phyloP scores from a whole-genome alignment of 2,329 filamentous ascomycete species.

The Penicillium sp. region DNA sequence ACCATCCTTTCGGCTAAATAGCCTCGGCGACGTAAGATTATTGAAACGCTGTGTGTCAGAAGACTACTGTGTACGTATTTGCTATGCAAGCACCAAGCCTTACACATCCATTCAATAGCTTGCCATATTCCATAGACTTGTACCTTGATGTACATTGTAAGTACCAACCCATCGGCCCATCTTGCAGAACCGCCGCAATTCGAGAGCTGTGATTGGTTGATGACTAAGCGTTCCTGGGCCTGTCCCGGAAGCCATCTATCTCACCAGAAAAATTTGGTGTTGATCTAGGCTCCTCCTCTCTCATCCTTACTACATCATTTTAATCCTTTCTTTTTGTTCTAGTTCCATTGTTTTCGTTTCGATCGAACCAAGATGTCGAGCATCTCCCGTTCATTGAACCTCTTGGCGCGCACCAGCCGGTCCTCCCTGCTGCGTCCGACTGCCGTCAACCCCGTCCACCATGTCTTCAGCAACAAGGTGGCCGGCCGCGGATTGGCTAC shows the following conservation, averaged over 20 bases:
- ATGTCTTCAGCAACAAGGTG: slow-evolving; percentile 49
- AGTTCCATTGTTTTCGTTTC: slow-evolving; percentile 32
- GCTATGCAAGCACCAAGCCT: too few relatives aligned
- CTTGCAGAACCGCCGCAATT: slow-evolving; percentile 29
- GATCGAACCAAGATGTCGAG: slow-evolving; percentile 67
- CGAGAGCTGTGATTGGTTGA: slow-evolving; percentile 33
- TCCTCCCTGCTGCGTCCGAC: slow-evolving; percentile 67
- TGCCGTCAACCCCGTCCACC: slow-evolving; percentile 72
- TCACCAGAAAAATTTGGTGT: slow-evolving; percentile 37
- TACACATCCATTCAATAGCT: too few relatives aligned
- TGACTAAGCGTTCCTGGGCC: slow-evolving; percentile 38
- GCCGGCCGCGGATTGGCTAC: slow-evolving; percentile 58
- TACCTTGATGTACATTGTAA: too few relatives aligned
- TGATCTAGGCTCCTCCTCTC: slow-evolving; percentile 22
- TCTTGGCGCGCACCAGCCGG: slow-evolving; percentile 79
- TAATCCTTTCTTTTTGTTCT: slow-evolving; percentile 25
- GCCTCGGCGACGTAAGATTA: background rate
- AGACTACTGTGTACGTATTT: too few relatives aligned
- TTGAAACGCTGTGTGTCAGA: background rate
- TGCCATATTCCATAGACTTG: background rate
- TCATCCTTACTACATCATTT: slow-evolving; percentile 30
- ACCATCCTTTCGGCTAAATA: background rate
- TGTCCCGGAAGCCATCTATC: slow-evolving; percentile 8
- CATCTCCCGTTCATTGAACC: slow-evolving; percentile 73
- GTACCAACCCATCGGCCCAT: background rate